Evolutionary conservation across 148 eudicot genomes (phyloP).

Genomic region (Beta vulgaris): DNA sequence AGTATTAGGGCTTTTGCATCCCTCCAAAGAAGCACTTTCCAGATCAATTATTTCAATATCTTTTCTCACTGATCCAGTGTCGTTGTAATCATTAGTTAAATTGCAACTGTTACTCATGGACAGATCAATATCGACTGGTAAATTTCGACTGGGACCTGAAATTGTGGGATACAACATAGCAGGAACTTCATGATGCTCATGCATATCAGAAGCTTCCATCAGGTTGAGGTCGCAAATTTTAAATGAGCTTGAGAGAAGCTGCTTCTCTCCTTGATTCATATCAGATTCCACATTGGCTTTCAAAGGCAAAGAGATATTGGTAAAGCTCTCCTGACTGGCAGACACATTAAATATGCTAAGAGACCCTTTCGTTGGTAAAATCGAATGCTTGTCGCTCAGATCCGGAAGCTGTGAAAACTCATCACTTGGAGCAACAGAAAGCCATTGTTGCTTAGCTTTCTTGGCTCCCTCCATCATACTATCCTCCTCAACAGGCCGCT

Average conservation of each 20-base stretch:
- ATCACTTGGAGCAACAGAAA: slow-evolving; percentile 42
- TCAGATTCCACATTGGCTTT: slow-evolving; percentile 36
- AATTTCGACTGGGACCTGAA: slow-evolving; percentile 37
- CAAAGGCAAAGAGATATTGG: slow-evolving; percentile 38
- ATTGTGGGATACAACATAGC: slow-evolving; percentile 44
- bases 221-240: slow-evolving; percentile 92
- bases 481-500: slow-evolving; percentile 47
- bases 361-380: slow-evolving; percentile 29
- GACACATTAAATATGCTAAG: slow-evolving; percentile 24
- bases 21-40: slow-evolving; percentile 61
- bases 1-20: slow-evolving; percentile 40
- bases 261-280: slow-evolving; percentile 53
- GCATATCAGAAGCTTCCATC: slow-evolving; percentile 56
- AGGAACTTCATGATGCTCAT: slow-evolving; percentile 50
- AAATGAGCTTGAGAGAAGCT: slow-evolving; percentile 67
- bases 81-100: slow-evolving; percentile 37
- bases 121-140: slow-evolving; percentile 56
- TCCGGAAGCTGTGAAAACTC: slow-evolving; percentile 34
- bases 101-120: slow-evolving; percentile 56
- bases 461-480: slow-evolving; percentile 44
- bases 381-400: slow-evolving; percentile 31
- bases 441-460: slow-evolving; percentile 60
- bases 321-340: slow-evolving; percentile 37
- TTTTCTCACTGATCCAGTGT: slow-evolving; percentile 48
- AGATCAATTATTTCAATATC: slow-evolving; percentile 86